These are phyloP conservation scores for Vicia sativa DNA, from an alignment of 306 rosid genomes.

Conservation along the genomic window DNA sequence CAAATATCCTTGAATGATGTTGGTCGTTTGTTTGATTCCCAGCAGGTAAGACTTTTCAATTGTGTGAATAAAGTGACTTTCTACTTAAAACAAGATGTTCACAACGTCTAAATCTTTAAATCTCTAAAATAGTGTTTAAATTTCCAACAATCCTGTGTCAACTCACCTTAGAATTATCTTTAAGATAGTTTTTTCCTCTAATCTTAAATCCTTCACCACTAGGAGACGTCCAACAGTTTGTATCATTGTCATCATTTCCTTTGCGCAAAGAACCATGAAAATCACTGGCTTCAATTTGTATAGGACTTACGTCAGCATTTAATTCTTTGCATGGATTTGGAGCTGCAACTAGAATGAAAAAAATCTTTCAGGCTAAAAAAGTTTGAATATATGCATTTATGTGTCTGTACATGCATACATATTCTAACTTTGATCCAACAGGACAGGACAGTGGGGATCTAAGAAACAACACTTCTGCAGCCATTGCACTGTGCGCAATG, in stretches of 20 bases:
- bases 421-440: not conserved
- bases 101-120: slow-evolving; percentile 17
- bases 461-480: too few relatives aligned
- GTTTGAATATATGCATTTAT: not conserved
- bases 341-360: slow-evolving; percentile 53
- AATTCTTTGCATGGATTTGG: slow-evolving; percentile 55
- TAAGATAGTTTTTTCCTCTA: slow-evolving; percentile 87
- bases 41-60: too few relatives aligned
- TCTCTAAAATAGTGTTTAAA: too few relatives aligned
- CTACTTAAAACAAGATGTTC: too few relatives aligned
- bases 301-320: slow-evolving; percentile 52
- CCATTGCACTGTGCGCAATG: not conserved
- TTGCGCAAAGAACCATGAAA: slow-evolving; percentile 56
- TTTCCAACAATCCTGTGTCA: not conserved
- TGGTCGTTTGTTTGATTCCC: too few relatives aligned
- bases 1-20: too few relatives aligned
- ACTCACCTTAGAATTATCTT: slow-evolving; percentile 82
- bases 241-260: slow-evolving; percentile 64
- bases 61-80: too few relatives aligned
- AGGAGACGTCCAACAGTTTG: slow-evolving; percentile 87
- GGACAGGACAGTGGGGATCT: too few relatives aligned
- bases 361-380: slow-evolving; percentile 18
- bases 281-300: slow-evolving; percentile 52
- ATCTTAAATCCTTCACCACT: slow-evolving; percentile 79
- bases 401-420: not conserved